Evolutionary conservation across 2,329 filamentous ascomycete species (phyloP).

Genomic region (Hymenoscyphus scutula): DNA sequence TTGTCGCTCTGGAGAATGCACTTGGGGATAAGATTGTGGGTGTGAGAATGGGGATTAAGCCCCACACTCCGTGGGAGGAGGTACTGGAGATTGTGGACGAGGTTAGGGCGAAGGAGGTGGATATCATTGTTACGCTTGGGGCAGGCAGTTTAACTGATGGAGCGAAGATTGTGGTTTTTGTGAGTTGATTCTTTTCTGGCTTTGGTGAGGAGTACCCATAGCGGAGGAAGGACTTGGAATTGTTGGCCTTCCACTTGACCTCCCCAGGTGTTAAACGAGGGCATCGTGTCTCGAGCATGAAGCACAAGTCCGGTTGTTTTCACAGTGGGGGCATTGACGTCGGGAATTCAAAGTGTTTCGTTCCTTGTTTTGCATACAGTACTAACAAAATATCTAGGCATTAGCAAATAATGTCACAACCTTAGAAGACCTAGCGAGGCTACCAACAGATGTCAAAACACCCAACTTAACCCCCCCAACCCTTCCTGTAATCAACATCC

Average conservation of each 20-base stretch:
- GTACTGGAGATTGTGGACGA: constrained; percentile 34
- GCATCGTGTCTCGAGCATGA: too few species aligned
- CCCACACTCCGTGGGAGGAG: constrained; percentile 36
- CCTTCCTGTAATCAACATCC: constrained; percentile 41
- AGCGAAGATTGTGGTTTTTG: constrained; percentile 34
- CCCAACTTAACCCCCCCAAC: constrained; percentile 20
- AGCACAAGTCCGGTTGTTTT: too few species aligned
- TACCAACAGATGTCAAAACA: constrained; percentile 15
- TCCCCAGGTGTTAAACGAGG: too few species aligned
- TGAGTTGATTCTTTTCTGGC: constrained; percentile 16
- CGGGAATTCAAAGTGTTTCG: too few species aligned
- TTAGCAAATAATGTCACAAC: constrained; percentile 27
- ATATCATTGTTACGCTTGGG: constrained; percentile 37
- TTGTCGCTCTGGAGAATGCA: constrained; percentile 27
- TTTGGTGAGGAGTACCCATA: background rate
- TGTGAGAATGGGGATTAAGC: constrained; percentile 34
- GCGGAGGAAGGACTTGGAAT: background rate
- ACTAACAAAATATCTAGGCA: too few species aligned
- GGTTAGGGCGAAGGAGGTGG: constrained; percentile 25
- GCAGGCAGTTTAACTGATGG: constrained; percentile 37
- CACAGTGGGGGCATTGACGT: too few species aligned
- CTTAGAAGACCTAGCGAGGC: constrained; percentile 19
- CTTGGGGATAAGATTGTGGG: constrained; percentile 32
- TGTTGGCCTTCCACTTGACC: too few species aligned
- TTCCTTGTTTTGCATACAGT: too few species aligned